These are phyloP conservation scores for Phialemoniopsis sp. DNA, from an alignment of 2,329 filamentous ascomycete species.

Conservation along the genomic window DNA sequence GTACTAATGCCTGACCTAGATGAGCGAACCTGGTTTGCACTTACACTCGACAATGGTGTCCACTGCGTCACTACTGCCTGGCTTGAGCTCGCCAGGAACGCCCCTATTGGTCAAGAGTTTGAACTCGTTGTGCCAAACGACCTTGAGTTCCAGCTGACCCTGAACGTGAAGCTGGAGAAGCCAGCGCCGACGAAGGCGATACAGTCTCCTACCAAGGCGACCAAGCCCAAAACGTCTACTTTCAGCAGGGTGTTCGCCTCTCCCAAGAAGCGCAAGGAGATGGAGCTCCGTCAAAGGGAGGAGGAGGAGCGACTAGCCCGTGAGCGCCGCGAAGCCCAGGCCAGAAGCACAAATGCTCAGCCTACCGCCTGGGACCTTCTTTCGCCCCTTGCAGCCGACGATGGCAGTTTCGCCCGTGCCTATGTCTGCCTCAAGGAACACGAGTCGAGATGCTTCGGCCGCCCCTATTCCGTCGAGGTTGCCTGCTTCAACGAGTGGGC, in stretches of 20 bases:
- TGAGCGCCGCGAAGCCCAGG: slow-evolving; percentile 60
- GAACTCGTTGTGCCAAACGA: slow-evolving; percentile 96
- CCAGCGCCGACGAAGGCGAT: slow-evolving; percentile 56
- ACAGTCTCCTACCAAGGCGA: slow-evolving; percentile 57
- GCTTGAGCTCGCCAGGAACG: slow-evolving; percentile 86
- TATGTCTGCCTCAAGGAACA: slow-evolving; percentile 95
- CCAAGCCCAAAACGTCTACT: slow-evolving; percentile 74
- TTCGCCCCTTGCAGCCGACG: slow-evolving; percentile 79
- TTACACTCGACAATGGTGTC: slow-evolving; percentile 96
- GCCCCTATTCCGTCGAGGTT: slow-evolving; percentile 82
- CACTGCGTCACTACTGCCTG: slow-evolving; percentile 97
- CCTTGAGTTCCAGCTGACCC: slow-evolving; percentile 95
- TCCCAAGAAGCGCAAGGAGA: slow-evolving; percentile 94
- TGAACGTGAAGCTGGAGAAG: slow-evolving; percentile 91
- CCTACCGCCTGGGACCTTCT: slow-evolving; percentile 82
- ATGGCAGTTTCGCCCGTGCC: slow-evolving; percentile 90
- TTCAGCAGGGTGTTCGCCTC: slow-evolving; percentile 92
- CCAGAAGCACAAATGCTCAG: slow-evolving; percentile 57
- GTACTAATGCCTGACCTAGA: slow-evolving; percentile 41
- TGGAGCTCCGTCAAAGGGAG: slow-evolving; percentile 78
- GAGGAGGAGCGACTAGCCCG: slow-evolving; percentile 71
- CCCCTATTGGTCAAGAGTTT: slow-evolving; percentile 96
- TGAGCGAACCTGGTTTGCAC: slow-evolving; percentile 88
- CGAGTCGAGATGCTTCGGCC: slow-evolving; percentile 81
- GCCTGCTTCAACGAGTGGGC: slow-evolving; percentile 99